These are phyloP conservation scores for Cetraspora pellucida DNA, from an alignment of 192 early-diverging fungal species.

Conservation along the genomic window DNA sequence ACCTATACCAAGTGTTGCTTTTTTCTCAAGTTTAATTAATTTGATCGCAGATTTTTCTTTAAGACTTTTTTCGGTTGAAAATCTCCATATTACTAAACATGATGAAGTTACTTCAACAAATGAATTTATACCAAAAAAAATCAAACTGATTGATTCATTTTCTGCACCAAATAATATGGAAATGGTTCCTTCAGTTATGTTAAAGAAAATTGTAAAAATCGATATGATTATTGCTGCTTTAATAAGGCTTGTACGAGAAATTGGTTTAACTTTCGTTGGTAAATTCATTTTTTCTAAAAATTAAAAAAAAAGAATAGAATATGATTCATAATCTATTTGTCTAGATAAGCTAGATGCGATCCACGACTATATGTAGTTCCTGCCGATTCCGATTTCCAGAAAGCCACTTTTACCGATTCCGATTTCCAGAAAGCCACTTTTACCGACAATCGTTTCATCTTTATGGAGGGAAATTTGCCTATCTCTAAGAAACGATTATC, in stretches of 20 bases:
- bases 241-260: conserved; percentile 14
- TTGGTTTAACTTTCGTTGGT: not conserved
- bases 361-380: too few relatives aligned
- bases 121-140: conserved; percentile 8
- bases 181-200: conserved; percentile 9
- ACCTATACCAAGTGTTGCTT: conserved; percentile 14
- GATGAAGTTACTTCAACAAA: conserved; percentile 19
- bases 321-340: too few relatives aligned
- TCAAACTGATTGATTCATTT: not conserved
- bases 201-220: conserved; percentile 23
- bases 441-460: too few relatives aligned
- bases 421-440: too few relatives aligned
- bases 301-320: too few relatives aligned
- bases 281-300: not conserved
- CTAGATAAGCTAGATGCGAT: too few relatives aligned
- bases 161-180: conserved; percentile 11
- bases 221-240: not conserved
- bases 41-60: not conserved
- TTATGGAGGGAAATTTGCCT: too few relatives aligned
- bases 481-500: too few relatives aligned
- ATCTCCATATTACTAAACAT: conserved; percentile 23
- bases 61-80: not conserved
- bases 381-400: too few relatives aligned
- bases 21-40: not conserved
- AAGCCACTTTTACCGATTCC: too few relatives aligned